phyloP scores from a whole-genome alignment of 164 flowering plant species.

The Echeveria elegans region DNA sequence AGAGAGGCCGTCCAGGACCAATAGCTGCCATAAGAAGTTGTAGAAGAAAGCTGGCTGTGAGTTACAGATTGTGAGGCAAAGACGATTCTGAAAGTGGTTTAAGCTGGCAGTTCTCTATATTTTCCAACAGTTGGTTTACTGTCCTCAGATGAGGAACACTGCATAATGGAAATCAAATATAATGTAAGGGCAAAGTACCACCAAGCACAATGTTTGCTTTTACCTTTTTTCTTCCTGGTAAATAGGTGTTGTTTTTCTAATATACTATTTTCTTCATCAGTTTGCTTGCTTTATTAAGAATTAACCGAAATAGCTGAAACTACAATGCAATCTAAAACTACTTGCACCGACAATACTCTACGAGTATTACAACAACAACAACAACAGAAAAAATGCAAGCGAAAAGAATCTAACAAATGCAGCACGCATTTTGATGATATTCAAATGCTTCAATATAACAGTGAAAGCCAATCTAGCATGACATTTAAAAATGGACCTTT shows the following conservation, averaged over 20 bases:
- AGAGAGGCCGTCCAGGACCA: background rate
- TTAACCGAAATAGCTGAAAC: background rate
- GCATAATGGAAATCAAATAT: conserved; percentile 15
- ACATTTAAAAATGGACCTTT: conserved; percentile 32
- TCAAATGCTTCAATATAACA: background rate
- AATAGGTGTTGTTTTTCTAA: background rate
- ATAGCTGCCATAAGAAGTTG: background rate
- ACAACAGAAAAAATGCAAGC: background rate
- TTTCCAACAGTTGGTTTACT: conserved; percentile 54
- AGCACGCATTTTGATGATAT: background rate
- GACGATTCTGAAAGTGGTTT: conserved; percentile 32
- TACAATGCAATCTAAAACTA: too few relatives aligned
- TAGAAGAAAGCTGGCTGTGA: background rate
- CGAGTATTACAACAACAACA: too few relatives aligned
- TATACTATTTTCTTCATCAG: background rate
- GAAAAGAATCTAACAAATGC: background rate
- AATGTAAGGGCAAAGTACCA: background rate
- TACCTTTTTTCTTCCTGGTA: too few relatives aligned
- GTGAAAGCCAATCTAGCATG: too few relatives aligned
- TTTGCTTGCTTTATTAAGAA: background rate
- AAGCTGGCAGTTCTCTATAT: conserved; percentile 74
- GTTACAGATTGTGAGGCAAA: conserved; percentile 14
- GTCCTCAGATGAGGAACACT: conserved; percentile 72
- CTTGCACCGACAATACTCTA: too few relatives aligned
- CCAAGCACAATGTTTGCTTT: too few relatives aligned